Evolutionary conservation across 2,329 filamentous ascomycete genomes (phyloP), one percentile per base, ranked within the genome.

Genomic region (Ophiostoma australiae): DNA sequence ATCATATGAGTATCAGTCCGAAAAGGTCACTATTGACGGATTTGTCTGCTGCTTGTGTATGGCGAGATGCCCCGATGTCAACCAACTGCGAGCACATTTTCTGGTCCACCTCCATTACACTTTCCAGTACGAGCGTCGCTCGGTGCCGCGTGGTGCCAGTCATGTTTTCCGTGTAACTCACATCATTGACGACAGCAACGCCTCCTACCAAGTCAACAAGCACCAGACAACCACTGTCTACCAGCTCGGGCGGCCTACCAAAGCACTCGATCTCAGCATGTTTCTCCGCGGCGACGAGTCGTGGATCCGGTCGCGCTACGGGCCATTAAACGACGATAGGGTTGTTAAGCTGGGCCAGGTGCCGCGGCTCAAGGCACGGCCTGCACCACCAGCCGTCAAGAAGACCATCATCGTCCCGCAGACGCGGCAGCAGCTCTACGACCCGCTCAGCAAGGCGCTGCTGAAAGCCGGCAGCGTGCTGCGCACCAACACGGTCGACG

Each of bases 401-500:
- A 31, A 48, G 27, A 27, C 20, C 6, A 71, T 66, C 15, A 17
- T 37, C n/a, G 68, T 87, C 44, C 86, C 85, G 8, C 77, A 82
- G 4, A 85, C 81, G 10, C 82, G 81, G 35, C 84, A 86, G 71
- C 82, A 82, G 7, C 81, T 88, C n/a, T 88, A 83, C 72, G 85
- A 88, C 75, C 82, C 85, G 1, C 80, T 87, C 13, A 87, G 84
- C 78, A 87, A 86, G 75, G 81, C 82, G 10, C 79, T 78, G 8
- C 80, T 89, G 31, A 80, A 81, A 41, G 80, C 85, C 1, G 85
- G 84, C 2, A 80, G 83, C 1, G 78, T 81, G 33, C 78, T 87
- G 33, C 82, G 83, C 2, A 80, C 80, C 27, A 77, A 79, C 4
- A 77, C 48, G 15, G 68, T 77, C 3, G 84, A 87, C 75, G 82